Conservation (phyloP, 495 filamentous ascomycete genomes). For the Rostrohypoxylon terebratum region DNA sequence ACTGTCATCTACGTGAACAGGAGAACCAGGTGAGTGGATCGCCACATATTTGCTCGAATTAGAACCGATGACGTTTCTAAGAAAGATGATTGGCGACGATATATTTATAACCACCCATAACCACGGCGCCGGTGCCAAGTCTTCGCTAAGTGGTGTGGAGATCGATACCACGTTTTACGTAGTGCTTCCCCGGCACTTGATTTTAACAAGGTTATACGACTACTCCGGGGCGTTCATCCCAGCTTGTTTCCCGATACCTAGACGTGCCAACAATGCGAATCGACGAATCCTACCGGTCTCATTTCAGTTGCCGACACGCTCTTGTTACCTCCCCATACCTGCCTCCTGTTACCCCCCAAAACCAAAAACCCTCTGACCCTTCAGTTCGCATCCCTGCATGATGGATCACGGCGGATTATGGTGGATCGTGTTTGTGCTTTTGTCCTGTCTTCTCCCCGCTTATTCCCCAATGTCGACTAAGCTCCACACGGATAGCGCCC, state of each 20-base stretch:
- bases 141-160: slow-evolving; percentile 29
- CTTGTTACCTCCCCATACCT: slow-evolving; percentile 10
- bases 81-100: slow-evolving; percentile 32
- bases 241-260: background rate
- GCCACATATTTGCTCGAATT: slow-evolving; percentile 23
- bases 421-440: background rate
- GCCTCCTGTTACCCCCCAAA: slow-evolving; percentile 7
- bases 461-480: slow-evolving; percentile 34
- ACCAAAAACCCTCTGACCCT: background rate
- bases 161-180: slow-evolving; percentile 46
- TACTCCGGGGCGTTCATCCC: slow-evolving; percentile 24
- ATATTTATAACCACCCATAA: slow-evolving; percentile 40
- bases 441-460: slow-evolving; percentile 28
- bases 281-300: slow-evolving; percentile 33
- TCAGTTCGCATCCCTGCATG: slow-evolving; percentile 30
- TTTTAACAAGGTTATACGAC: slow-evolving; percentile 29
- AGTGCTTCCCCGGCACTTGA: slow-evolving; percentile 41
- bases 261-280: background rate
- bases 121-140: slow-evolving; percentile 44
- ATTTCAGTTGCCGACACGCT: slow-evolving; percentile 43
- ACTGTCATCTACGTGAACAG: slow-evolving; percentile 9
- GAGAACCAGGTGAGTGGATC: slow-evolving; percentile 46
- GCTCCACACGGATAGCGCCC: slow-evolving; percentile 34
- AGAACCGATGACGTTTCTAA: slow-evolving; percentile 35
- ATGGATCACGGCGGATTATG: slow-evolving; percentile 14